Evolutionary conservation across 768 basidiomycete species (phyloP).

Genomic region (Serendipita sp.): DNA sequence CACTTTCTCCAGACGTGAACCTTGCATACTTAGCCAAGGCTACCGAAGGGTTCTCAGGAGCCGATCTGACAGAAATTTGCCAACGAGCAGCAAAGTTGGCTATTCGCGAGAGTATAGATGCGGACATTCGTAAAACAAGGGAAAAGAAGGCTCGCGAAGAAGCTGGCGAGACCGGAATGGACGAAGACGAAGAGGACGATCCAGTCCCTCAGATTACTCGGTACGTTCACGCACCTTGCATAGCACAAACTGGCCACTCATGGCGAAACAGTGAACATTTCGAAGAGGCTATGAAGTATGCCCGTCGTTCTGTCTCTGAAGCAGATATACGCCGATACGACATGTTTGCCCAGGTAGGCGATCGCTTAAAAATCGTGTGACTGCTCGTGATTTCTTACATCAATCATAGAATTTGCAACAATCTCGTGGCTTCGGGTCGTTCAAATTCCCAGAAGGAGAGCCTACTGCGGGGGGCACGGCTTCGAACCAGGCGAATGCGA

Average conservation of each 20-base stretch:
- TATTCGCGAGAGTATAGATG: constrained; percentile 86
- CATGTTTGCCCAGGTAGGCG: constrained; percentile 79
- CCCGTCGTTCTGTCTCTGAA: constrained; percentile 91
- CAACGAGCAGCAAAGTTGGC: constrained; percentile 95
- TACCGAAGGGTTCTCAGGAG: constrained; percentile 98
- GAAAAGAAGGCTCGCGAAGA: constrained; percentile 75
- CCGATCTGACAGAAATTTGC: constrained; percentile 98
- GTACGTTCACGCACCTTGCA: constrained; percentile 20
- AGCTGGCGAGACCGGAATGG: constrained; percentile 46
- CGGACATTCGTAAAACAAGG: constrained; percentile 64
- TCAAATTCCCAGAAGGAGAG: constrained; percentile 89
- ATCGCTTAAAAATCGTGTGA: constrained; percentile 5
- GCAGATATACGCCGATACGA: constrained; percentile 95
- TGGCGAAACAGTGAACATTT: constrained; percentile 62
- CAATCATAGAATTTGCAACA: constrained; percentile 64
- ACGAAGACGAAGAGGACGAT: constrained; percentile 50
- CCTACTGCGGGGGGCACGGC: constrained; percentile 17
- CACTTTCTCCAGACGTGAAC: constrained; percentile 67
- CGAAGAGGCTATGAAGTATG: constrained; percentile 97
- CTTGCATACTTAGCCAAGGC: constrained; percentile 73
- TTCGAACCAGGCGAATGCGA: constrained; percentile 31
- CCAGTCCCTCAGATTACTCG: constrained; percentile 78
- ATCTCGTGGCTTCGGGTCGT: constrained; percentile 83
- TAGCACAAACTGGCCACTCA: constrained; percentile 4
- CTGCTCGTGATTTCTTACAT: neutral